phyloP scores from a whole-genome alignment of 495 filamentous ascomycete genomes.

The Penicillium paxilli region DNA sequence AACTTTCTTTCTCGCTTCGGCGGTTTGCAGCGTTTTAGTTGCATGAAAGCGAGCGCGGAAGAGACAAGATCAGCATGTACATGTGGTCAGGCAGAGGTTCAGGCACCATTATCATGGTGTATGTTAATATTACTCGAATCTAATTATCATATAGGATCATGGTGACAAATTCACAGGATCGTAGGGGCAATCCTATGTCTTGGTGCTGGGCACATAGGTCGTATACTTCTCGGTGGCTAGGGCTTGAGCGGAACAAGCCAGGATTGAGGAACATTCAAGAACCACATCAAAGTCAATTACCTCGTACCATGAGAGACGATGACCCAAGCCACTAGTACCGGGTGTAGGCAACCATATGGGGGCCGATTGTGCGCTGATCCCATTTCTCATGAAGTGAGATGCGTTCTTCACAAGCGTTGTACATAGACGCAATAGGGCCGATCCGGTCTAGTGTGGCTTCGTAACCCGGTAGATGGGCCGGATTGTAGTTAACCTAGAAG shows the following conservation, averaged over 20 bases:
- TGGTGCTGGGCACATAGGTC: too few species aligned
- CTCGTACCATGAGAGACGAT: background rate
- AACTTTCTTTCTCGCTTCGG: constrained; percentile 7
- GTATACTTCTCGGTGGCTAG: background rate
- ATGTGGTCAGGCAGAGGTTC: background rate
- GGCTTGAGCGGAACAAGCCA: background rate
- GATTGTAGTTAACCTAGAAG: constrained; percentile 13
- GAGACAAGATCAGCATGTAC: background rate
- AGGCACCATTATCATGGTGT: background rate
- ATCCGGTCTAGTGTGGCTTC: constrained; percentile 11
- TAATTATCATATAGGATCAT: too few species aligned
- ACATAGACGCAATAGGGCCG: background rate
- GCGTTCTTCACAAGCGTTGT: background rate
- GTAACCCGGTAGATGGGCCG: constrained; percentile 10
- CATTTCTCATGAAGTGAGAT: background rate
- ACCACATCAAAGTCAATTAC: background rate
- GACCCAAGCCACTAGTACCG: background rate
- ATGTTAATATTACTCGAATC: background rate
- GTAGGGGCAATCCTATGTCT: too few species aligned
- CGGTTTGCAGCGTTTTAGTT: background rate
- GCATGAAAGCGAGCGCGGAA: background rate
- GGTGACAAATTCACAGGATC: background rate
- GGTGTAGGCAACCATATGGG: background rate
- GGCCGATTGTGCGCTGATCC: background rate
- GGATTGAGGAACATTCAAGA: background rate